Percentiles rank a stretch among this genome's conserved stretches.
Evolutionary conservation across 768 basidiomycete species (phyloP).

Genomic region (Hericium coralloides): DNA sequence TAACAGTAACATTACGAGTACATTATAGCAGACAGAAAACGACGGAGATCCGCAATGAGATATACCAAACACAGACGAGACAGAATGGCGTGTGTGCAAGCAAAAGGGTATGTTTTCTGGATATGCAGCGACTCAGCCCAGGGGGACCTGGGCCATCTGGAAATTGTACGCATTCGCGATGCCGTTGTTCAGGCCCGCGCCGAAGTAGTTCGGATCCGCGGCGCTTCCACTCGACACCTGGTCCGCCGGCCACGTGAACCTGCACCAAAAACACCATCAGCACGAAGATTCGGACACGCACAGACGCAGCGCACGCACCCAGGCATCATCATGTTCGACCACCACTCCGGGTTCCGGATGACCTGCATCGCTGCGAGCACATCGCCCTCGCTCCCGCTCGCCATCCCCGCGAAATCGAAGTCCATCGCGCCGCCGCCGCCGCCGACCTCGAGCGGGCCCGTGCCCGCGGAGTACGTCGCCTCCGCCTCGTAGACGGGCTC

Average conservation of each 20-base stretch:
- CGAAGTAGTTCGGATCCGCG: neutral
- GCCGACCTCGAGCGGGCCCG: neutral
- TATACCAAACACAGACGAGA: too few relatives aligned
- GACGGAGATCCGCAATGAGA: too few relatives aligned
- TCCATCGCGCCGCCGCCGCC: neutral
- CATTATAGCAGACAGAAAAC: too few relatives aligned
- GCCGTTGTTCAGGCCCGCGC: neutral
- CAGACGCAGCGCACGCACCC: constrained; percentile 35
- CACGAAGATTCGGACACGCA: neutral
- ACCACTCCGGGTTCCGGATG: constrained; percentile 64
- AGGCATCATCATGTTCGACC: constrained; percentile 81
- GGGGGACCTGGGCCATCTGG: neutral
- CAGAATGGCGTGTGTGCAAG: too few relatives aligned
- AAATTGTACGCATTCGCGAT: neutral
- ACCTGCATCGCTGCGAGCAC: constrained; percentile 67
- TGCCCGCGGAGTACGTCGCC: constrained; percentile 4
- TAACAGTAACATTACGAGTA: too few relatives aligned
- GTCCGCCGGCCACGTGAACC: constrained; percentile 11
- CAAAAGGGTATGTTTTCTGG: too few relatives aligned
- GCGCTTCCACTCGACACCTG: neutral
- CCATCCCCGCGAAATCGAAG: constrained; percentile 15
- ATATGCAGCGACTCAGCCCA: too few relatives aligned
- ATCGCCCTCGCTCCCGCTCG: constrained; percentile 23
- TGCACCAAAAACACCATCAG: neutral
- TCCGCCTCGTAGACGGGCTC: constrained; percentile 1